A percentile compares a stretch with the other conserved stretches of the same genome.
These are phyloP conservation scores for Coemansia sp. DNA, from an alignment of 192 early-diverging fungal species.

Conservation along the genomic window DNA sequence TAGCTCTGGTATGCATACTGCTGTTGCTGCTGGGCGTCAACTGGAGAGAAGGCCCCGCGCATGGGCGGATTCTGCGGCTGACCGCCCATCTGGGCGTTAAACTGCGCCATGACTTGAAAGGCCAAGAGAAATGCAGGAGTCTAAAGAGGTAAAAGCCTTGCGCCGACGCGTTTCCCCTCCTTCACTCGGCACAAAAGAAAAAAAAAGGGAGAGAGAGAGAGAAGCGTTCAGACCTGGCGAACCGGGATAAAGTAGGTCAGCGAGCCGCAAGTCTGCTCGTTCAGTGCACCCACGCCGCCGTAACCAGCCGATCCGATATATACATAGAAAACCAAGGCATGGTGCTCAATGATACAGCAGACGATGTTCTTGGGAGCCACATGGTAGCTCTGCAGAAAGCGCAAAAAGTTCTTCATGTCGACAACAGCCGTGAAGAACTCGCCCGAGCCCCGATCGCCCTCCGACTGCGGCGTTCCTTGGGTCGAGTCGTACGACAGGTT, in stretches of 20 bases:
- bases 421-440: slow-evolving; percentile 63
- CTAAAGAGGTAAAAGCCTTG: neutral
- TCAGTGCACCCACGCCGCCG: slow-evolving; percentile 15
- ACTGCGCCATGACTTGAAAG: slow-evolving; percentile 24
- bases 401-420: slow-evolving; percentile 67
- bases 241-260: slow-evolving; percentile 46
- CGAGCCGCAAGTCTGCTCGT: slow-evolving; percentile 42
- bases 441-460: slow-evolving; percentile 16
- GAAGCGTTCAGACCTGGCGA: slow-evolving; percentile 19
- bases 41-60: slow-evolving; percentile 47
- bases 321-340: slow-evolving; percentile 47
- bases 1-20: slow-evolving; percentile 20
- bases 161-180: too few relatives aligned
- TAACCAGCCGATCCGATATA: slow-evolving; percentile 39
- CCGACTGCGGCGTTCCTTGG: slow-evolving; percentile 17
- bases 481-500: slow-evolving; percentile 56
- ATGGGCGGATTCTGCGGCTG: slow-evolving; percentile 27
- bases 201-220: slow-evolving; percentile 1
- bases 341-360: slow-evolving; percentile 53
- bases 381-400: slow-evolving; percentile 70
- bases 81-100: slow-evolving; percentile 35
- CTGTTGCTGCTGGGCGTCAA: slow-evolving; percentile 37
- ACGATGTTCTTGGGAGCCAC: slow-evolving; percentile 74
- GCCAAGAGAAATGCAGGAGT: neutral
- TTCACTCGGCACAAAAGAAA: neutral